phyloP scores from a whole-genome alignment of 2,329 filamentous ascomycete species.

The Pseudogymnoascus sp. region DNA sequence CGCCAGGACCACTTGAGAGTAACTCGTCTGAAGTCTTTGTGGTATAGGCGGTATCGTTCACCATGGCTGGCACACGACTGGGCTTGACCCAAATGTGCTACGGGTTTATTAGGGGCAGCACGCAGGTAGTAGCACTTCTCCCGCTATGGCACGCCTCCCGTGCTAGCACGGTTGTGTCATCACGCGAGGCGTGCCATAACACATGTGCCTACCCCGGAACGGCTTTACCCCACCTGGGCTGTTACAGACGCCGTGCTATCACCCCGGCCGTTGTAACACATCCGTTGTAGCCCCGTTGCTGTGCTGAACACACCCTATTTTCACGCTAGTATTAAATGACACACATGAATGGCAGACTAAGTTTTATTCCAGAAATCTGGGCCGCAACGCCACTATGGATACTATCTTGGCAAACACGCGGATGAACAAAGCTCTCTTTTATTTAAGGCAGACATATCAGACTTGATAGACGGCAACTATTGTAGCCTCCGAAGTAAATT shows the following conservation, averaged over 20 bases:
- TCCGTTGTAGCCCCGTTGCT: neutral
- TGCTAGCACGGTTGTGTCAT: neutral
- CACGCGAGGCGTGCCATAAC: neutral
- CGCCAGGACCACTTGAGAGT: too few relatives aligned
- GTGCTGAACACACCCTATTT: neutral
- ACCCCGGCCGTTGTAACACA: neutral
- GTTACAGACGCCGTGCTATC: neutral
- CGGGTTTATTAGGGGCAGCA: neutral
- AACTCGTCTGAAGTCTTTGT: too few relatives aligned
- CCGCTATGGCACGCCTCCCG: neutral
- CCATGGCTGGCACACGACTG: neutral
- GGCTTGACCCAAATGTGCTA: conserved; percentile 26
- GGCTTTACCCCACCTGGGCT: neutral
- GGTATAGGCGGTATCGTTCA: neutral
- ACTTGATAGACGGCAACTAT: too few relatives aligned
- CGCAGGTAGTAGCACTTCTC: neutral
- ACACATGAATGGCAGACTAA: neutral
- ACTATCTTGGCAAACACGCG: neutral
- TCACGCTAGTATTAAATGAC: neutral
- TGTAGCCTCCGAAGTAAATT: too few relatives aligned
- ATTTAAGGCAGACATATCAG: too few relatives aligned
- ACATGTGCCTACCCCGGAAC: neutral
- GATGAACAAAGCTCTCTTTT: neutral
- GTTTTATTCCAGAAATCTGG: neutral
- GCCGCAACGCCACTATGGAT: neutral